These are phyloP conservation scores for Austroboletus sp. DNA, from an alignment of 1,284 basidiomycete species.

Conservation along the genomic window DNA sequence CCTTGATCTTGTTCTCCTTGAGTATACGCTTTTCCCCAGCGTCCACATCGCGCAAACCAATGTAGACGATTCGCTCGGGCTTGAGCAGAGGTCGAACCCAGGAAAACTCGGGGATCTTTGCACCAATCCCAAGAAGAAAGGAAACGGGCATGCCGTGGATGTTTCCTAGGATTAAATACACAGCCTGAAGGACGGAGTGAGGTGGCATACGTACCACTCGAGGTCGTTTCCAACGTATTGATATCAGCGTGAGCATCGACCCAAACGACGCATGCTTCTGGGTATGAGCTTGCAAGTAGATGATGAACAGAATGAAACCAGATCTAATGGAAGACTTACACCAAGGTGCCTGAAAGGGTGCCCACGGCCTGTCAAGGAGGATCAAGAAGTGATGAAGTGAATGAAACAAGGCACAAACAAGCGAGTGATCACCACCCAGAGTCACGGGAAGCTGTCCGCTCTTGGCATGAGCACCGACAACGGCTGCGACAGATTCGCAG, in stretches of 20 bases:
- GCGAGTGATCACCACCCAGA: conserved; percentile 92
- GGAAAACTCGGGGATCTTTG: conserved; percentile 54
- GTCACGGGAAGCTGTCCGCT: conserved; percentile 83
- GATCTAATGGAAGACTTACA: conserved; percentile 38
- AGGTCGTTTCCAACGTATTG: conserved; percentile 84
- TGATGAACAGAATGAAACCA: conserved; percentile 10
- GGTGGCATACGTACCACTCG: conserved; percentile 49
- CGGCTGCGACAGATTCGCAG: conserved; percentile 70
- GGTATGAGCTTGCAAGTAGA: conserved; percentile 47
- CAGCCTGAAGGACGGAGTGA: not conserved
- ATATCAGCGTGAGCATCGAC: conserved; percentile 92
- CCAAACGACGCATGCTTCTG: conserved; percentile 85
- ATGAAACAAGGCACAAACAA: conserved; percentile 47
- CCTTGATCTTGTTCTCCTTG: conserved; percentile 82
- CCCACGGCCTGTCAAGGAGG: conserved; percentile 68
- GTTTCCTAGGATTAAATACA: conserved; percentile 54
- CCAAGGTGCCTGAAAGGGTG: conserved; percentile 77
- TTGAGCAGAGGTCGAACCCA: conserved; percentile 78
- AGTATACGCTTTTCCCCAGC: conserved; percentile 85
- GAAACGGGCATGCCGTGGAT: conserved; percentile 98
- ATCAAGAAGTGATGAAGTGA: conserved; percentile 2
- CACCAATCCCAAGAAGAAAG: conserved; percentile 78
- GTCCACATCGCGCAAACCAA: conserved; percentile 93
- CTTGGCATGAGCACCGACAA: conserved; percentile 68
- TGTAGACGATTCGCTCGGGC: conserved; percentile 79